Evolutionary conservation across 495 filamentous ascomycete genomes (phyloP).

Genomic region (Penicillium ucsense): DNA sequence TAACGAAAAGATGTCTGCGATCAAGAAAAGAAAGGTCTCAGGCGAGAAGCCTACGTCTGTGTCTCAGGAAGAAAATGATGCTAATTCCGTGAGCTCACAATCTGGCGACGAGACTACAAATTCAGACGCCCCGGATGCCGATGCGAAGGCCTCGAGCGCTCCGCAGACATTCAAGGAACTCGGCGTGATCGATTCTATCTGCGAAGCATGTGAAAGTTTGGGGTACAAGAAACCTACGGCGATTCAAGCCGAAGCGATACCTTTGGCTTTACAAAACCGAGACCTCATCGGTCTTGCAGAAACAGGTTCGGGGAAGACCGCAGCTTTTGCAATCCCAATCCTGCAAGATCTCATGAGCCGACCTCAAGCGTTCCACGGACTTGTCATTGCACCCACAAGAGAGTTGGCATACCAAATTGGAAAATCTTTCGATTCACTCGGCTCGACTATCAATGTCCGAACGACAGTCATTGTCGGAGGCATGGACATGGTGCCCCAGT

Average conservation of each 20-base stretch:
- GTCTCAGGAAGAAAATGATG: constrained; percentile 9
- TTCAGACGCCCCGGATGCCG: constrained; percentile 3
- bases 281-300: constrained; percentile 92
- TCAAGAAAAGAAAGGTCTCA: constrained; percentile 33
- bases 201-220: constrained; percentile 71
- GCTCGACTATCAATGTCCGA: constrained; percentile 69
- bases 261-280: constrained; percentile 66
- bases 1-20: constrained; percentile 18
- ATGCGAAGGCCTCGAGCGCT: not conserved
- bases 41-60: constrained; percentile 4
- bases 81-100: constrained; percentile 3
- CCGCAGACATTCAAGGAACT: constrained; percentile 72
- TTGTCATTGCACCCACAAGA: constrained; percentile 82
- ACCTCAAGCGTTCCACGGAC: constrained; percentile 64
- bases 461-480: constrained; percentile 78
- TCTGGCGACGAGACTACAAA: constrained; percentile 7
- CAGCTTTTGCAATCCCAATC: constrained; percentile 83
- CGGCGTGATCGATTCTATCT: constrained; percentile 77
- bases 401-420: constrained; percentile 89
- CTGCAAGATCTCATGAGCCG: constrained; percentile 79
- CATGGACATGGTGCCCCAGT: constrained; percentile 88
- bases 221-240: constrained; percentile 78
- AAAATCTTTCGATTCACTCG: constrained; percentile 73
- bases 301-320: constrained; percentile 90
- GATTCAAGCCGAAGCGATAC: constrained; percentile 70